A percentile compares a stretch with the other conserved stretches of the same genome.
Evolutionary conservation across 2,329 filamentous ascomycete genomes (phyloP).

Genomic region (Sodiomyces alkalinus): DNA sequence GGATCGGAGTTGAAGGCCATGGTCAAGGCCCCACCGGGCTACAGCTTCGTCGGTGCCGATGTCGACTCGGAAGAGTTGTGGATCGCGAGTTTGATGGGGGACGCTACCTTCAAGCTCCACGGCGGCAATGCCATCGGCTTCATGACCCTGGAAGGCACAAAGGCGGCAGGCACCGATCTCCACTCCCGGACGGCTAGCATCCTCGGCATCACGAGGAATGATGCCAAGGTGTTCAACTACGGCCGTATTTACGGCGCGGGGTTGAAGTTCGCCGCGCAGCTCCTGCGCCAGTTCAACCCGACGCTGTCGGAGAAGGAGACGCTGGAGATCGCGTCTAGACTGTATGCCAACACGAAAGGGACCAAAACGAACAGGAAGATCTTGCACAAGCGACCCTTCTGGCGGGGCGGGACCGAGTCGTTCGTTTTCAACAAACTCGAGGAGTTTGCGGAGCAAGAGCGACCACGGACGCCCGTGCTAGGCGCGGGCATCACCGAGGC

Average conservation of each 20-base stretch:
- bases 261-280: constrained; percentile 76
- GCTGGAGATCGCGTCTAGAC: constrained; percentile 54
- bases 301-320: constrained; percentile 67
- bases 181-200: constrained; percentile 90
- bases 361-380: constrained; percentile 63
- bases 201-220: constrained; percentile 81
- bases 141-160: constrained; percentile 96
- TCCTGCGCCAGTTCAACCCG: constrained; percentile 90
- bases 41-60: constrained; percentile 90
- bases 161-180: constrained; percentile 82
- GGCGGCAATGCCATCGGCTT: constrained; percentile 96
- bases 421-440: constrained; percentile 98
- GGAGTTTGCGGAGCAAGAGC: constrained; percentile 91
- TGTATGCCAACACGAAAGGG: constrained; percentile 86
- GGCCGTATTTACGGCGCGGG: constrained; percentile 98
- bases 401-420: constrained; percentile 91
- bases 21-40: constrained; percentile 80
- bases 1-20: constrained; percentile 96
- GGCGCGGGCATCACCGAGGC: constrained; percentile 95
- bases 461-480: constrained; percentile 77
- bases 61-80: constrained; percentile 96
- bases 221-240: constrained; percentile 98
- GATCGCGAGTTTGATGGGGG: constrained; percentile 91
- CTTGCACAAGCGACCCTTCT: constrained; percentile 65
- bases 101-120: constrained; percentile 87